phyloP scores from a whole-genome alignment of 768 basidiomycete species.

The Lentinula aciculospora region DNA sequence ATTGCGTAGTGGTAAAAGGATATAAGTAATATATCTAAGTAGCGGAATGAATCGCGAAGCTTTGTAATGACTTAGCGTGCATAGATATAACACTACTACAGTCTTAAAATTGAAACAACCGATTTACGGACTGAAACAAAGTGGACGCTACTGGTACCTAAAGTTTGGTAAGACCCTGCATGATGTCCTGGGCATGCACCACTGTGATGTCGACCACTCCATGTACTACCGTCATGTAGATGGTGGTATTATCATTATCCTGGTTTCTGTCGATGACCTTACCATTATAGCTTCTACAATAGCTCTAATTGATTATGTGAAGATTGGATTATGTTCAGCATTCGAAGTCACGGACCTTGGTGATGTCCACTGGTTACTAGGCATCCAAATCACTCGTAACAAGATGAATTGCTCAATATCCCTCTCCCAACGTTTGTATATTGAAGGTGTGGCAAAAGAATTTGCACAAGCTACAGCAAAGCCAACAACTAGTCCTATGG shows the following conservation, averaged over 20 bases:
- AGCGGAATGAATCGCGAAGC: too few relatives aligned
- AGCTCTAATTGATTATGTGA: conserved; percentile 12
- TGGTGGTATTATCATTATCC: conserved; percentile 11
- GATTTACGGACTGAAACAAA: conserved; percentile 13
- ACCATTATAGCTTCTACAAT: conserved; percentile 13
- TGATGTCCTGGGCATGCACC: conserved; percentile 7
- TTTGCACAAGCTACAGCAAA: conserved; percentile 13
- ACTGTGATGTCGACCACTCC: conserved; percentile 14
- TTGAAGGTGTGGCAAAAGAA: conserved; percentile 20
- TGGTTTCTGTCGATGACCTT: conserved; percentile 19
- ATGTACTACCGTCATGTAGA: conserved; percentile 13
- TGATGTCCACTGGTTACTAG: conserved; percentile 23
- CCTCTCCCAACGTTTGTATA: conserved; percentile 10
- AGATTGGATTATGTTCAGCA: conserved; percentile 10
- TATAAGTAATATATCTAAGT: too few relatives aligned
- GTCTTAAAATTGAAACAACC: background rate
- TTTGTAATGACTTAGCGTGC: too few relatives aligned
- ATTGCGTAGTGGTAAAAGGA: too few relatives aligned
- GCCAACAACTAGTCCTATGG: conserved; percentile 2
- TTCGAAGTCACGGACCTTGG: conserved; percentile 23
- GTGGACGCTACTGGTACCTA: conserved; percentile 11
- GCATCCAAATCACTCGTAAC: conserved; percentile 16
- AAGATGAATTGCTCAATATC: conserved; percentile 13
- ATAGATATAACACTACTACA: too few relatives aligned
- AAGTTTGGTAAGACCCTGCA: conserved; percentile 8